phyloP scores from a whole-genome alignment of 208 protist genomes.

The Vickermania spadyakhi region DNA sequence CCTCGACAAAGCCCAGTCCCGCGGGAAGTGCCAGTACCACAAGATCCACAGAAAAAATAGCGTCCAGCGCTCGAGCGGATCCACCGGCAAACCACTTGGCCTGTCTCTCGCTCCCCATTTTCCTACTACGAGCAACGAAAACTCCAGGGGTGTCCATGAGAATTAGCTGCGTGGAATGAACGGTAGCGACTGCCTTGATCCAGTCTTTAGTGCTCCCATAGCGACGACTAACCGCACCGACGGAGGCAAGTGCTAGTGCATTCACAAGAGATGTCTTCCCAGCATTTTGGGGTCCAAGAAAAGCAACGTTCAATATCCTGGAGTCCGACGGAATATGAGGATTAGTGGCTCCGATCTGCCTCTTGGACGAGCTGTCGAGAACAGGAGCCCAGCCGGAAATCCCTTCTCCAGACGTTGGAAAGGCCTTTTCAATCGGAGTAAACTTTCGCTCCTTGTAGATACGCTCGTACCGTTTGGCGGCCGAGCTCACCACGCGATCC shows the following conservation, averaged over 20 bases:
- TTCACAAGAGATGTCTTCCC: constrained; percentile 89
- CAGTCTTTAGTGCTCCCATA: constrained; percentile 74
- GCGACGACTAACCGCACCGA: constrained; percentile 77
- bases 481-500: constrained; percentile 46
- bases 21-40: constrained; percentile 68
- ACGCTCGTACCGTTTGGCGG: constrained; percentile 65
- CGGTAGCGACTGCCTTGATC: constrained; percentile 68
- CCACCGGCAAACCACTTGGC: constrained; percentile 40
- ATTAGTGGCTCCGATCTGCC: constrained; percentile 17
- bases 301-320: constrained; percentile 36
- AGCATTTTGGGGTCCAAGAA: constrained; percentile 78
- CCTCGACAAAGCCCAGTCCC: constrained; percentile 79
- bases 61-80: constrained; percentile 71
- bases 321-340: constrained; percentile 3
- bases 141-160: constrained; percentile 85
- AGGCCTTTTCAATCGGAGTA: constrained; percentile 75
- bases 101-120: constrained; percentile 22
- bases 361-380: neutral
- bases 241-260: constrained; percentile 63
- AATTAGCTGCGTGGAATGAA: constrained; percentile 83
- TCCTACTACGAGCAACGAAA: constrained; percentile 15
- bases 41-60: constrained; percentile 68
- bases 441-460: constrained; percentile 78
- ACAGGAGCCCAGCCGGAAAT: neutral
- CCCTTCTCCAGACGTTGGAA: constrained; percentile 19